These are phyloP conservation scores for Cucumis variabilis DNA, from an alignment of 331 rosid species.

Conservation along the genomic window DNA sequence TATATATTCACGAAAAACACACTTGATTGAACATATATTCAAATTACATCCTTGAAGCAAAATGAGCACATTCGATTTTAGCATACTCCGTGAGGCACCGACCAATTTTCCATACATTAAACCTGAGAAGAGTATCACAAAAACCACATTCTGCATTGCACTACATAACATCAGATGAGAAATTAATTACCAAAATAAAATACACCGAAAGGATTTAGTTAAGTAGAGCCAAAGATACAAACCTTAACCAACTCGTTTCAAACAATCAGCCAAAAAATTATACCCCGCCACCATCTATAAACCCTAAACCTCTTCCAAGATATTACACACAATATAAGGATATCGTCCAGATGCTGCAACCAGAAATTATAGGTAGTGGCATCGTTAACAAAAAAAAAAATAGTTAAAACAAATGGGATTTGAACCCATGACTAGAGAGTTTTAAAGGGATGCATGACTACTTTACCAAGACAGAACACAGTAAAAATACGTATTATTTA, in stretches of 20 bases:
- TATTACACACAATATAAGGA: background rate
- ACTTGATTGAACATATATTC: background rate
- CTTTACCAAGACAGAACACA: no score
- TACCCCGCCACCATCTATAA: constrained; percentile 10
- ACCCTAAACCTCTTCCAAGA: constrained; percentile 30
- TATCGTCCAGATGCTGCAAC: no score
- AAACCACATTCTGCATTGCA: background rate
- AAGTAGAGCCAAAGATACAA: background rate
- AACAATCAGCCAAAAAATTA: constrained; percentile 1
- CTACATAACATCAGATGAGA: constrained; percentile 26
- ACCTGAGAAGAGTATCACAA: constrained; percentile 43
- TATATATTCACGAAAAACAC: background rate
- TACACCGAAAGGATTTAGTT: background rate
- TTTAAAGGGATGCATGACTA: no score
- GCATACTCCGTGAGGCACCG: constrained; percentile 47
- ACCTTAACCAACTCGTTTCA: background rate
- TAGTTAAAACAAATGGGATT: no score
- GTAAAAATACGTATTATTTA: no score
- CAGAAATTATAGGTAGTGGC: no score
- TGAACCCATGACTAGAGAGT: no score
- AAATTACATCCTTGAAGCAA: constrained; percentile 71
- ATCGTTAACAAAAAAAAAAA: no score
- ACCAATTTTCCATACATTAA: constrained; percentile 52
- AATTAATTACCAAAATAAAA: background rate
- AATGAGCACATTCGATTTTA: constrained; percentile 74